A percentile compares a stretch with the other conserved stretches of the same genome.
Evolutionary conservation across 2,329 filamentous ascomycete genomes (phyloP).

Genomic region (Aspergillus sp.): DNA sequence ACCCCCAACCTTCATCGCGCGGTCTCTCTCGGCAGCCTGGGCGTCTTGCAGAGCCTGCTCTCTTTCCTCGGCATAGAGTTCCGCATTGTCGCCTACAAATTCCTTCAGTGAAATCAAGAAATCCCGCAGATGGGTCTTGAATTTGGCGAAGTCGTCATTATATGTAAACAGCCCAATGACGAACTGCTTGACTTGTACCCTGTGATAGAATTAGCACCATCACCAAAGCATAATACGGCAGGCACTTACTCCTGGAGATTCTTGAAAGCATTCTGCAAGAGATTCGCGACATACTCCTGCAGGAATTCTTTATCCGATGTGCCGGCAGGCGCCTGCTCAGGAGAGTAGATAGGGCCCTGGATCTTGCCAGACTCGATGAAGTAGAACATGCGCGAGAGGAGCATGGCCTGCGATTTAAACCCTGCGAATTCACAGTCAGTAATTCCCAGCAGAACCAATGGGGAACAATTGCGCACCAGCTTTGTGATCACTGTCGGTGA

Average conservation of each 20-base stretch:
- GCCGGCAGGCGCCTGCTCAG: slow-evolving; percentile 71
- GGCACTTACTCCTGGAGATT: slow-evolving; percentile 75
- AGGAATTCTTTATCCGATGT: slow-evolving; percentile 89
- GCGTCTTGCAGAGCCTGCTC: slow-evolving; percentile 82
- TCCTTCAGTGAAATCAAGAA: slow-evolving; percentile 97
- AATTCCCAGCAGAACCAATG: neutral
- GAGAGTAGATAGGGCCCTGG: slow-evolving; percentile 77
- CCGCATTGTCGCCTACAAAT: slow-evolving; percentile 89
- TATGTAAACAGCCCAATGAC: slow-evolving; percentile 80
- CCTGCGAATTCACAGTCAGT: slow-evolving; percentile 32
- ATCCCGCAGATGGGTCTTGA: slow-evolving; percentile 91
- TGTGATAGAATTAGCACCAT: slow-evolving; percentile 38
- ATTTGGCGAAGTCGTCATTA: slow-evolving; percentile 83
- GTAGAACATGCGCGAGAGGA: slow-evolving; percentile 92
- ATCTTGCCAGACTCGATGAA: slow-evolving; percentile 87
- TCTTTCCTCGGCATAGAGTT: slow-evolving; percentile 87
- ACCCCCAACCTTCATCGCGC: slow-evolving; percentile 88
- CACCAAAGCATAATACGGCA: slow-evolving; percentile 1
- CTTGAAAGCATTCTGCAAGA: slow-evolving; percentile 82
- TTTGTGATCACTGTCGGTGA: slow-evolving; percentile 97
- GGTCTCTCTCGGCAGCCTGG: slow-evolving; percentile 79
- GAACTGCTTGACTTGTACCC: slow-evolving; percentile 78
- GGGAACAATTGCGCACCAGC: slow-evolving; percentile 50
- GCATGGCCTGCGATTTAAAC: slow-evolving; percentile 94
- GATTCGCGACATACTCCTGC: slow-evolving; percentile 71